Percentiles rank a stretch among this genome's conserved stretches.
These are phyloP conservation scores for Murraya paniculata DNA, from an alignment of 345 rosid species.

Conservation along the genomic window DNA sequence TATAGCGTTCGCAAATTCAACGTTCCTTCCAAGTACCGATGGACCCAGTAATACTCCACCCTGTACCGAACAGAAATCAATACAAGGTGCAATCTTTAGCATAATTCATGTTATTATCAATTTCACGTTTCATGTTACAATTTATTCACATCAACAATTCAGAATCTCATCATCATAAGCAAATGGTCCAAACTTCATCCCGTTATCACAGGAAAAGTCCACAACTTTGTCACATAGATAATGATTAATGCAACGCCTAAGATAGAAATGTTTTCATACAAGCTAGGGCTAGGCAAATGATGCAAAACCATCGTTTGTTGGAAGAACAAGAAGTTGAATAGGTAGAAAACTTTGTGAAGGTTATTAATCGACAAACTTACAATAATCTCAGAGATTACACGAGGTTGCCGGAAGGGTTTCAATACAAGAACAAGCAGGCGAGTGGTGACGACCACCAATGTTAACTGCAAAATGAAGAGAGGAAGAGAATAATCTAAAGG, in stretches of 20 bases:
- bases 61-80: slow-evolving; percentile 21
- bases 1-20: slow-evolving; percentile 34
- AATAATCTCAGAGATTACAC: slow-evolving; percentile 81
- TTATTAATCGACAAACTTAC: slow-evolving; percentile 30
- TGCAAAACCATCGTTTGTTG: too few relatives aligned
- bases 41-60: slow-evolving; percentile 89
- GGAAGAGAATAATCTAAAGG: slow-evolving; percentile 91
- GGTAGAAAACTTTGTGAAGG: neutral
- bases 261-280: too few relatives aligned
- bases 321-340: neutral
- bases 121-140: neutral
- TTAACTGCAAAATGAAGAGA: slow-evolving; percentile 81
- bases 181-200: neutral
- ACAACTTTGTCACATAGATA: too few relatives aligned
- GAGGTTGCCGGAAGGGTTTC: slow-evolving; percentile 92
- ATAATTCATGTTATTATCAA: neutral
- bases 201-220: too few relatives aligned
- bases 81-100: too few relatives aligned
- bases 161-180: neutral
- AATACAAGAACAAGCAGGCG: slow-evolving; percentile 65
- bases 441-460: slow-evolving; percentile 66
- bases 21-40: slow-evolving; percentile 59
- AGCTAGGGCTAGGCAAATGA: too few relatives aligned
- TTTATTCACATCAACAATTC: neutral
- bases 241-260: too few relatives aligned